Percentiles rank a stretch among this genome's conserved stretches.
These are phyloP conservation scores for Lactarius indigo DNA, from an alignment of 768 basidiomycete species.

Conservation along the genomic window DNA sequence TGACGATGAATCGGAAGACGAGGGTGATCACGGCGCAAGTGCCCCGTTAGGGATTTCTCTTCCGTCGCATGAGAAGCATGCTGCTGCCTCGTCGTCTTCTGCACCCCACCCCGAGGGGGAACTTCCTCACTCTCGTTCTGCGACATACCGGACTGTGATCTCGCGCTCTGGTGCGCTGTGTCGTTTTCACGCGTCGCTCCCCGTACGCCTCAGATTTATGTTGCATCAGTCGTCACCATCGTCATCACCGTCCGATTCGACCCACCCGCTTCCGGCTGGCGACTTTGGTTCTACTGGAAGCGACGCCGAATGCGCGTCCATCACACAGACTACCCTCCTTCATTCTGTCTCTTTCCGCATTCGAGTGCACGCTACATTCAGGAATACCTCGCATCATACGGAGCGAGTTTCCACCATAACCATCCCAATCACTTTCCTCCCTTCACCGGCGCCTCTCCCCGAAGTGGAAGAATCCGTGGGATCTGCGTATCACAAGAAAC, in stretches of 20 bases:
- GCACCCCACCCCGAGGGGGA: constrained; percentile 17
- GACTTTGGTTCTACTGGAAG: constrained; percentile 48
- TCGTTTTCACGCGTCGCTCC: constrained; percentile 75
- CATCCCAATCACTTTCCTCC: constrained; percentile 69
- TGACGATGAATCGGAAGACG: constrained; percentile 27
- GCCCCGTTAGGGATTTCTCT: constrained; percentile 32
- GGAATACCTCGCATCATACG: constrained; percentile 62
- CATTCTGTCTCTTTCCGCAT: constrained; percentile 81
- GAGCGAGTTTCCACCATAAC: constrained; percentile 61
- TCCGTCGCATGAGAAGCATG: constrained; percentile 27
- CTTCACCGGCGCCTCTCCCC: constrained; percentile 74
- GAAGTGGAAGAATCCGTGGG: constrained; percentile 71
- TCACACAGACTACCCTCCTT: constrained; percentile 77
- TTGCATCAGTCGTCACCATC: constrained; percentile 60
- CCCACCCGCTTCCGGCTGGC: constrained; percentile 39
- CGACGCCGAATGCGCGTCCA: constrained; percentile 66
- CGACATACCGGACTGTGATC: constrained; percentile 47
- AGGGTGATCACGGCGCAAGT: constrained; percentile 40
- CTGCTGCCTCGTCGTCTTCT: constrained; percentile 27
- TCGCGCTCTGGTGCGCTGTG: constrained; percentile 90
- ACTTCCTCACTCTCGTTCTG: constrained; percentile 29
- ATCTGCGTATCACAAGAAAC: constrained; percentile 81
- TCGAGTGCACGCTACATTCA: constrained; percentile 71
- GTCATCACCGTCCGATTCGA: constrained; percentile 48
- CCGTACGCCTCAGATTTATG: constrained; percentile 76